Conservation (phyloP, 129 eudicot species). For the Flaveria trinervia region DNA sequence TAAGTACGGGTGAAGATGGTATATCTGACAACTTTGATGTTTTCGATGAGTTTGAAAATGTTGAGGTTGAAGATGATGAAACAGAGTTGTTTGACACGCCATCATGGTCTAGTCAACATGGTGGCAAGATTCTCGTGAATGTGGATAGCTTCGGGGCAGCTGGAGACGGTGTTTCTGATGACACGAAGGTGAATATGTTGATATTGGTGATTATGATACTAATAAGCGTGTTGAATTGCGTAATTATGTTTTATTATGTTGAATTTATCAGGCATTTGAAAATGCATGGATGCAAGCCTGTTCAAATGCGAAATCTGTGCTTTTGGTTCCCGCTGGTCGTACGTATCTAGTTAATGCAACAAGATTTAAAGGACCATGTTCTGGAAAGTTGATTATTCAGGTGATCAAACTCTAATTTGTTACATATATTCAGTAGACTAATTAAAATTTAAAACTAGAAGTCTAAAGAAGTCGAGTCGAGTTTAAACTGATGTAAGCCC, state of each 20-base stretch:
- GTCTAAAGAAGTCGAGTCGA: neutral
- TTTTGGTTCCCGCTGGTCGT: conserved; percentile 84
- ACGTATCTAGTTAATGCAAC: conserved; percentile 87
- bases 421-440: neutral
- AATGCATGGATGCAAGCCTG: conserved; percentile 63
- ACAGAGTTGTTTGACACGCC: conserved; percentile 47
- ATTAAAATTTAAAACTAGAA: neutral
- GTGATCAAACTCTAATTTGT: conserved; percentile 30
- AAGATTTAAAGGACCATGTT: conserved; percentile 86
- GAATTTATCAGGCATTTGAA: conserved; percentile 35
- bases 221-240: neutral
- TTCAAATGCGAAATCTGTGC: conserved; percentile 64
- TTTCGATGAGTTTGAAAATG: conserved; percentile 42
- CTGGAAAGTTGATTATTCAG: conserved; percentile 67
- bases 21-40: conserved; percentile 39
- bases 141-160: conserved; percentile 43
- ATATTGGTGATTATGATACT: neutral
- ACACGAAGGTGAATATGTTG: conserved; percentile 38
- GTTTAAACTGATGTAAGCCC: too few relatives aligned
- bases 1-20: conserved; percentile 33
- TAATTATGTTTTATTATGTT: neutral
- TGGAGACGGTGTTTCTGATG: conserved; percentile 46
- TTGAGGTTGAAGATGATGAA: conserved; percentile 56
- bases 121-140: conserved; percentile 46
- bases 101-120: conserved; percentile 55